Evolutionary conservation across 2,329 filamentous ascomycete species (phyloP).

Genomic region (Alternaria sp.): DNA sequence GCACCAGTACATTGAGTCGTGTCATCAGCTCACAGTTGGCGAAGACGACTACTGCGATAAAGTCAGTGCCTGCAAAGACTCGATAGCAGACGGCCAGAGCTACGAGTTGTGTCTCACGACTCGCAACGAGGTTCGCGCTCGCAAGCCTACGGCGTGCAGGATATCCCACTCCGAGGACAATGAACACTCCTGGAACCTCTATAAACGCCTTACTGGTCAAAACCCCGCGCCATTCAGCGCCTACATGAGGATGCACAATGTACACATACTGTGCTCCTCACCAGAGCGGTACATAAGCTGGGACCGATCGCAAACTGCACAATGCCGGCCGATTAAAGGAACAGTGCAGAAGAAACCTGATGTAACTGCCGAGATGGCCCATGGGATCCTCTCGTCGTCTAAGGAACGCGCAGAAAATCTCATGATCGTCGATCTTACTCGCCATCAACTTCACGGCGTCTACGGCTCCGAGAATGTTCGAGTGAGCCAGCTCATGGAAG

Average conservation of each 20-base stretch:
- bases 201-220: constrained; percentile 69
- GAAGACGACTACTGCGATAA: constrained; percentile 65
- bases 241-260: constrained; percentile 69
- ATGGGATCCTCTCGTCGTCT: constrained; percentile 73
- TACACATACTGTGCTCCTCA: constrained; percentile 79
- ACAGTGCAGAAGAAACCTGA: constrained; percentile 80
- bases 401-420: constrained; percentile 96
- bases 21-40: constrained; percentile 17
- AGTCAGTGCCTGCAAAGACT: constrained; percentile 72
- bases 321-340: constrained; percentile 95
- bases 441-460: constrained; percentile 88
- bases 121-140: constrained; percentile 67
- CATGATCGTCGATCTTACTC: constrained; percentile 97
- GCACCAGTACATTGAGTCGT: constrained; percentile 37
- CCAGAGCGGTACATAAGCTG: constrained; percentile 87
- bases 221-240: constrained; percentile 88
- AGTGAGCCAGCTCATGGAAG: constrained; percentile 79
- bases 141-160: constrained; percentile 27
- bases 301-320: constrained; percentile 66
- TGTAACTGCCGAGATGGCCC: constrained; percentile 75
- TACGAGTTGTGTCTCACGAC: constrained; percentile 87
- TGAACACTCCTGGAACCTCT: constrained; percentile 68
- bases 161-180: constrained; percentile 42
- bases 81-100: constrained; percentile 77
- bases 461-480: constrained; percentile 75